Percentiles rank a stretch among this genome's conserved stretches.
Conservation (phyloP, 352 stramenopile genomes). For the Phytophthora pisi region DNA sequence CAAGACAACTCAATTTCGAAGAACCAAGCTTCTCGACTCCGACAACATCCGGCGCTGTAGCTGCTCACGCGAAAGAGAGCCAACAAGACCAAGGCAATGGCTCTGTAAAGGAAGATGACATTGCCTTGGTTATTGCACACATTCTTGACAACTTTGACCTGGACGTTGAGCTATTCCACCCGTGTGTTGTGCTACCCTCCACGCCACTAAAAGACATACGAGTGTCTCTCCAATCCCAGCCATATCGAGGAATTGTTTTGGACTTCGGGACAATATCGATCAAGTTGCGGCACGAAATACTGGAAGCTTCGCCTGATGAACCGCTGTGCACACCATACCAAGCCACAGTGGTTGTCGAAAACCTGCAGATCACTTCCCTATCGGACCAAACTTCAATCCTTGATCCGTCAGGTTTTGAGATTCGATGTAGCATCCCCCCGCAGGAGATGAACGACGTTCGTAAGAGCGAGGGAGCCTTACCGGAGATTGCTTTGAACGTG, state of each 20-base stretch:
- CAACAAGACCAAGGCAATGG: not conserved
- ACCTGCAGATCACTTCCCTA: constrained; percentile 40
- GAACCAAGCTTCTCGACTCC: not conserved
- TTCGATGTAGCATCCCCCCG: constrained; percentile 29
- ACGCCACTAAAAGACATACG: constrained; percentile 42
- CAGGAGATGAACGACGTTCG: constrained; percentile 1
- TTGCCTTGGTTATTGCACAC: constrained; percentile 14
- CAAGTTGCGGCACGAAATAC: constrained; percentile 24
- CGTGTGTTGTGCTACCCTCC: constrained; percentile 51
- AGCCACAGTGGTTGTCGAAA: constrained; percentile 28
- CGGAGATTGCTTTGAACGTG: constrained; percentile 31
- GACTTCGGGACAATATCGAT: constrained; percentile 58
- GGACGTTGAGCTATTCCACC: constrained; percentile 51
- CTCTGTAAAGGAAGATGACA: constrained; percentile 14
- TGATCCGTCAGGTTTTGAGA: constrained; percentile 43
- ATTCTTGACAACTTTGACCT: constrained; percentile 43
- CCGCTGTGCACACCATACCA: constrained; percentile 13
- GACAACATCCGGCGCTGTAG: not conserved
- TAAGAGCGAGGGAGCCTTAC: not conserved
- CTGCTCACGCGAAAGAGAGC: not conserved
- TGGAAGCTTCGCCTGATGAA: constrained; percentile 6
- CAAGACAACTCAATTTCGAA: constrained; percentile 29
- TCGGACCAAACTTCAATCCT: constrained; percentile 39
- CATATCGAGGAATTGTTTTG: constrained; percentile 46
- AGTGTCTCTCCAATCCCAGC: constrained; percentile 32